These are phyloP conservation scores for Erodium chrysanthum DNA, from an alignment of 441 rosid species.

Conservation along the genomic window DNA sequence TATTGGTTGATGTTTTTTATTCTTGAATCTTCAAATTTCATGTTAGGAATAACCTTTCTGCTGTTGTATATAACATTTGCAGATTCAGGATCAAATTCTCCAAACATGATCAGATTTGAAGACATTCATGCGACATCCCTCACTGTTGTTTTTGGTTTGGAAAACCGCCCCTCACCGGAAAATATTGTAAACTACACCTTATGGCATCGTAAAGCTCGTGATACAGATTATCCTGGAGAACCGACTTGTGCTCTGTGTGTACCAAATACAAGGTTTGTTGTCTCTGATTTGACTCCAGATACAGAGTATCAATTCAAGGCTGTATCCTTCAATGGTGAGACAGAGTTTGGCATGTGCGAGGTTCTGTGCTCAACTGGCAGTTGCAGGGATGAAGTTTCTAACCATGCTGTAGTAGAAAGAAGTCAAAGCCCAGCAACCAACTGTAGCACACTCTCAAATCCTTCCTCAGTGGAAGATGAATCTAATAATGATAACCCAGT, in stretches of 20 bases:
- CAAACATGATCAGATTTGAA: conserved; percentile 41
- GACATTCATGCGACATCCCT: conserved; percentile 51
- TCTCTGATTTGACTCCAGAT: conserved; percentile 51
- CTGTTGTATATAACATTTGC: conserved; percentile 13
- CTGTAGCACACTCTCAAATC: conserved; percentile 70
- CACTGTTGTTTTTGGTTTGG: conserved; percentile 41
- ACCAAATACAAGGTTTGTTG: conserved; percentile 46
- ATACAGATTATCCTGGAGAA: conserved; percentile 40
- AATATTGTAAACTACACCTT: conserved; percentile 34
- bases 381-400: background rate
- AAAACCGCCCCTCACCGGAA: conserved; percentile 27
- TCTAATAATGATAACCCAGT: conserved; percentile 45
- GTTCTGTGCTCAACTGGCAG: conserved; percentile 38
- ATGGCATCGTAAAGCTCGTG: conserved; percentile 53
- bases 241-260: conserved; percentile 41
- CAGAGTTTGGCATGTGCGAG: conserved; percentile 45
- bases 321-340: conserved; percentile 33
- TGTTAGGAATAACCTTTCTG: background rate
- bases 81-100: conserved; percentile 29
- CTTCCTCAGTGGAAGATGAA: conserved; percentile 82
- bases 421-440: conserved; percentile 67
- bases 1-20: background rate
- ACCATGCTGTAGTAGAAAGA: conserved; percentile 34
- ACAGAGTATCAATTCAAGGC: conserved; percentile 56
- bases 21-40: background rate